phyloP scores from a whole-genome alignment of 192 early-diverging fungal genomes.

The Rhizoclosmatium globosum region DNA sequence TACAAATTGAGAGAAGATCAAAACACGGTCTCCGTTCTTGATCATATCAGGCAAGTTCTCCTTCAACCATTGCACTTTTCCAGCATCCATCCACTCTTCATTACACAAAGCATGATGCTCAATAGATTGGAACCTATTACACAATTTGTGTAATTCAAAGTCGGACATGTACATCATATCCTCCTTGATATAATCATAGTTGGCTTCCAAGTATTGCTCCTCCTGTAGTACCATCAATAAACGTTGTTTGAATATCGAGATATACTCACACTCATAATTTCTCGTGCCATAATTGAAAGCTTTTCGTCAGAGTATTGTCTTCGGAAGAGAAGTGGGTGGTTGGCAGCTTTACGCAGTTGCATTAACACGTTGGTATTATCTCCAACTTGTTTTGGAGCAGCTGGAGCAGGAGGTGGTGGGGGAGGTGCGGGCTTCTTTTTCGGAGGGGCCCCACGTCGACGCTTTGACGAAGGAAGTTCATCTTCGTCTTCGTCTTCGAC shows the following conservation, averaged over 20 bases:
- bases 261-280: slow-evolving; percentile 58
- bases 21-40: slow-evolving; percentile 52
- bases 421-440: slow-evolving; percentile 13
- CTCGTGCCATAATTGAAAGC: slow-evolving; percentile 72
- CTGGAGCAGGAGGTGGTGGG: slow-evolving; percentile 7
- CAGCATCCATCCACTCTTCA: slow-evolving; percentile 74
- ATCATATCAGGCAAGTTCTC: slow-evolving; percentile 63
- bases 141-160: slow-evolving; percentile 82
- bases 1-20: slow-evolving; percentile 64
- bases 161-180: slow-evolving; percentile 90
- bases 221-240: slow-evolving; percentile 53
- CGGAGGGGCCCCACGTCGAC: slow-evolving; percentile 6
- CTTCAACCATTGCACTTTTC: slow-evolving; percentile 75
- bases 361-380: slow-evolving; percentile 63
- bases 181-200: slow-evolving; percentile 77
- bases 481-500: slow-evolving; percentile 23
- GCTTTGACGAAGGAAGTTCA: slow-evolving; percentile 21
- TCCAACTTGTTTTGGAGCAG: slow-evolving; percentile 5
- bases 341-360: slow-evolving; percentile 84
- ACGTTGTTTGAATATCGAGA: slow-evolving; percentile 14
- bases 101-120: slow-evolving; percentile 56
- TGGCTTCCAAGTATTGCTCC: slow-evolving; percentile 77
- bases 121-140: slow-evolving; percentile 59
- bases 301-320: slow-evolving; percentile 63
- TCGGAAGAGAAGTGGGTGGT: slow-evolving; percentile 84